A percentile compares a stretch with the other conserved stretches of the same genome.
Evolutionary conservation across 441 rosid species (phyloP).

Genomic region (Adansonia rubrostipa): DNA sequence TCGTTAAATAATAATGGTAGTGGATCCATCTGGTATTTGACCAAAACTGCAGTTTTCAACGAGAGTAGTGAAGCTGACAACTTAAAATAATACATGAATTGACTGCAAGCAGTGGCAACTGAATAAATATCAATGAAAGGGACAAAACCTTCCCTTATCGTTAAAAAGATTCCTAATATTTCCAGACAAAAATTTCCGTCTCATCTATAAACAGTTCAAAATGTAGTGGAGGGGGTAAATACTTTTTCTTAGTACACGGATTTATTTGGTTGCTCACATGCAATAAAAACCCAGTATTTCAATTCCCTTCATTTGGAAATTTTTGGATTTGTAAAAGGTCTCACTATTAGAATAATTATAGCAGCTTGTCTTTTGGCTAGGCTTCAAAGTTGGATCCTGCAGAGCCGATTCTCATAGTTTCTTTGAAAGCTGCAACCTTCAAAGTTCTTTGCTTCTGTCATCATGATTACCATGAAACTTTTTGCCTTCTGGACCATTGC

Average conservation of each 20-base stretch:
- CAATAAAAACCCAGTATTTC: not conserved
- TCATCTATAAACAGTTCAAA: not conserved
- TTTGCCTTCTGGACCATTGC: conserved; percentile 45
- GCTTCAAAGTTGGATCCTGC: conserved; percentile 1
- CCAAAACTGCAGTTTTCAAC: not conserved
- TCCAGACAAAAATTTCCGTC: not conserved
- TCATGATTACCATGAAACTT: conserved; percentile 40
- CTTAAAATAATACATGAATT: not conserved
- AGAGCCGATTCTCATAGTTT: not conserved
- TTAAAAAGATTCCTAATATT: not conserved
- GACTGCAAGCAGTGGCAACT: not conserved
- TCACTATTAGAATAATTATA: not conserved
- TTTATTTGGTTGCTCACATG: not conserved
- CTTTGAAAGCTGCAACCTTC: conserved; percentile 2
- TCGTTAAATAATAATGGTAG: too few relatives aligned
- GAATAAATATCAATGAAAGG: not conserved
- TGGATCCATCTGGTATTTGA: too few relatives aligned
- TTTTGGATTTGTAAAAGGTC: not conserved
- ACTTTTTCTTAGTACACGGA: not conserved
- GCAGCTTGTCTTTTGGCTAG: not conserved
- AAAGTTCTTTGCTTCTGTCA: conserved; percentile 11
- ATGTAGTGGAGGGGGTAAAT: not conserved
- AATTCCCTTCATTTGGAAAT: not conserved
- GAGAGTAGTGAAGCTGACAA: not conserved
- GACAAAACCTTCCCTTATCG: not conserved